A percentile compares a stretch with the other conserved stretches of the same genome.
Evolutionary conservation across 345 rosid genomes (phyloP).

Genomic region (Lepidium aucheri): DNA sequence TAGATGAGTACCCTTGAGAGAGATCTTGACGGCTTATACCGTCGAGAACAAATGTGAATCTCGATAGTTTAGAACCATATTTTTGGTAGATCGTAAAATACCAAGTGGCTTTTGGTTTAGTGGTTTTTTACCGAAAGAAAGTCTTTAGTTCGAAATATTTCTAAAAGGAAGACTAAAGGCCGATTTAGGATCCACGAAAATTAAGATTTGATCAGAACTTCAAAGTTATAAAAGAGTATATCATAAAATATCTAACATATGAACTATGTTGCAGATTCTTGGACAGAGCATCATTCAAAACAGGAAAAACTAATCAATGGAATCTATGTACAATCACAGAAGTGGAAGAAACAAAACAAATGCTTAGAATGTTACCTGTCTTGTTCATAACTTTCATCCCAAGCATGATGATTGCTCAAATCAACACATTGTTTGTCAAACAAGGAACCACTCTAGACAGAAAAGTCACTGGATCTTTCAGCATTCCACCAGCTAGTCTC

Average conservation of each 20-base stretch:
- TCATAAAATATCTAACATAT: background rate
- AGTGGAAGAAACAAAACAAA: constrained; percentile 95
- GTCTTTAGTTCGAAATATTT: no score
- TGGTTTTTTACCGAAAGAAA: no score
- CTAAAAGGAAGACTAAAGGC: no score
- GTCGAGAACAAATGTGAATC: no score
- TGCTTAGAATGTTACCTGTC: constrained; percentile 81
- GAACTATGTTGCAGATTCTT: constrained; percentile 44
- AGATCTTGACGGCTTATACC: no score
- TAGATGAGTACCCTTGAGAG: no score
- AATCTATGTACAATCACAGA: constrained; percentile 64
- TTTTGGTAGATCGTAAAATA: background rate
- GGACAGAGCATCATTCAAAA: constrained; percentile 58
- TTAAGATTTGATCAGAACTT: no score
- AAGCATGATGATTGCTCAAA: constrained; percentile 71
- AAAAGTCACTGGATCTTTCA: constrained; percentile 33
- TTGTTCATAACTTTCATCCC: constrained; percentile 66
- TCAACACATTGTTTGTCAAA: constrained; percentile 71
- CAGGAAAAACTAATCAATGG: constrained; percentile 51
- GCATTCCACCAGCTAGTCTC: constrained; percentile 68
- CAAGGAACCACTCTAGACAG: constrained; percentile 87
- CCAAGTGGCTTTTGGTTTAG: no score
- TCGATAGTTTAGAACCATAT: no score
- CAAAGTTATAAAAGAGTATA: no score
- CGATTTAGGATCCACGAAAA: no score